These are phyloP conservation scores for Pyrenophora teres DNA, from an alignment of 2,329 filamentous ascomycete species.

Conservation along the genomic window DNA sequence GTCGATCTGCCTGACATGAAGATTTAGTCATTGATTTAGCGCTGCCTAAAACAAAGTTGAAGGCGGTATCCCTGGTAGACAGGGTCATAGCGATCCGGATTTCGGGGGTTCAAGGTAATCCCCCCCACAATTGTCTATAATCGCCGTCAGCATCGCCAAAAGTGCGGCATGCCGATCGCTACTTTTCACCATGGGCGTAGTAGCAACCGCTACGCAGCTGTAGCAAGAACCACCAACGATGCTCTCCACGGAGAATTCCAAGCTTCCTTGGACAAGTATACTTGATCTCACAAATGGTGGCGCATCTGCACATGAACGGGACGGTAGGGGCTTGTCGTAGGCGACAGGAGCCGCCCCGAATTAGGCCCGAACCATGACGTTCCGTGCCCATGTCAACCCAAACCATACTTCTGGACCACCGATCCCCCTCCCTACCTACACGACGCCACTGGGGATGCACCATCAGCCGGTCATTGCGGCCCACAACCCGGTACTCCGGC, in stretches of 20 bases:
- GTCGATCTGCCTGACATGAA: not conserved
- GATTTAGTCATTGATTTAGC: slow-evolving; percentile 2
- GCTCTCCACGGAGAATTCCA: not conserved
- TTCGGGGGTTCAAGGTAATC: too few relatives aligned
- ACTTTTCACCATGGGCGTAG: not conserved
- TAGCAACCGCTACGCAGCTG: not conserved
- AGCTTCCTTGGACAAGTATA: not conserved
- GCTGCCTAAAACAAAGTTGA: slow-evolving; percentile 6
- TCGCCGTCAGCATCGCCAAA: slow-evolving; percentile 1
- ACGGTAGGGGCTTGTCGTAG: slow-evolving; percentile 7
- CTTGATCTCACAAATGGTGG: not conserved
- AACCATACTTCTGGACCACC: slow-evolving; percentile 19
- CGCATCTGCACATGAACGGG: slow-evolving; percentile 4
- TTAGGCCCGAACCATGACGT: slow-evolving; percentile 6
- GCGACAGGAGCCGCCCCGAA: slow-evolving; percentile 7
- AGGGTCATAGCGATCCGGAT: not conserved
- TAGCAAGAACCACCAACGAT: not conserved
- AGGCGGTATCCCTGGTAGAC: slow-evolving; percentile 10
- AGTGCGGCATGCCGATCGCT: too few relatives aligned
- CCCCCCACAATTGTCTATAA: not conserved
- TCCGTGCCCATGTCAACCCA: slow-evolving; percentile 6
- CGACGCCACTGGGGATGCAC: slow-evolving; percentile 10
- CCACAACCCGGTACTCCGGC: slow-evolving; percentile 10
- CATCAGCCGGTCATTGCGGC: slow-evolving; percentile 23
- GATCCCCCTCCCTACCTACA: not conserved